Evolutionary conservation across 345 rosid species (phyloP).

Genomic region (Toxicodendron radicans): DNA sequence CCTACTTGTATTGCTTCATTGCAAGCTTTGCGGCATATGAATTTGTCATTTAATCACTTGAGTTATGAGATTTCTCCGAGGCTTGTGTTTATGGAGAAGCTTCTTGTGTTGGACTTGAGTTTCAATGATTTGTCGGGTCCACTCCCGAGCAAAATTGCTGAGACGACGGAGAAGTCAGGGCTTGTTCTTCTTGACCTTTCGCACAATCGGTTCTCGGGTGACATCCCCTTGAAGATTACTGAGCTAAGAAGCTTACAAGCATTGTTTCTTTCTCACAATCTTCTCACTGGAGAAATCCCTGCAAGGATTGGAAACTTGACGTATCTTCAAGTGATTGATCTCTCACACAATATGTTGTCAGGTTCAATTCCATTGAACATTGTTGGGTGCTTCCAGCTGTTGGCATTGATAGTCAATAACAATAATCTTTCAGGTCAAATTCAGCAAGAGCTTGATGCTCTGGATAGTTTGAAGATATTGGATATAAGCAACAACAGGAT

Average conservation of each 20-base stretch:
- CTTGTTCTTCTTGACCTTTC: slow-evolving; percentile 82
- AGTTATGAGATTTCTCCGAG: slow-evolving; percentile 68
- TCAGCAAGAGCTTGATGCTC: slow-evolving; percentile 90
- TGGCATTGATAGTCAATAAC: slow-evolving; percentile 65
- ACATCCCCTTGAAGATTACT: slow-evolving; percentile 66
- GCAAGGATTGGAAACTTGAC: slow-evolving; percentile 83
- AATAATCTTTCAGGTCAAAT: slow-evolving; percentile 84
- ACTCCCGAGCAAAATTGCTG: slow-evolving; percentile 62
- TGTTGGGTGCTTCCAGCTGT: slow-evolving; percentile 88
- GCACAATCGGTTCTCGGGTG: slow-evolving; percentile 70
- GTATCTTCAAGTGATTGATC: slow-evolving; percentile 82
- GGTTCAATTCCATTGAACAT: slow-evolving; percentile 81
- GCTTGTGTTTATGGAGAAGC: slow-evolving; percentile 67
- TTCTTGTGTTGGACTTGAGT: slow-evolving; percentile 79
- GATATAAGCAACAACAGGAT: slow-evolving; percentile 77
- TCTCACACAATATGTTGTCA: slow-evolving; percentile 68
- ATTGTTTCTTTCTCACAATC: slow-evolving; percentile 80
- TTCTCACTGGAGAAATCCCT: slow-evolving; percentile 74
- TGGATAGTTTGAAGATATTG: slow-evolving; percentile 73
- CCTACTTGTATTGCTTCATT: slow-evolving; percentile 85
- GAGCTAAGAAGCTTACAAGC: slow-evolving; percentile 83
- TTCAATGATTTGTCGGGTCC: slow-evolving; percentile 70
- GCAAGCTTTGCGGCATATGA: slow-evolving; percentile 50
- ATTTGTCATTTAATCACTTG: slow-evolving; percentile 68
- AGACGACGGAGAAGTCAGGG: slow-evolving; percentile 68